Evolutionary conservation across 345 rosid genomes (phyloP).

Genomic region (Arabidopsis suecica): DNA sequence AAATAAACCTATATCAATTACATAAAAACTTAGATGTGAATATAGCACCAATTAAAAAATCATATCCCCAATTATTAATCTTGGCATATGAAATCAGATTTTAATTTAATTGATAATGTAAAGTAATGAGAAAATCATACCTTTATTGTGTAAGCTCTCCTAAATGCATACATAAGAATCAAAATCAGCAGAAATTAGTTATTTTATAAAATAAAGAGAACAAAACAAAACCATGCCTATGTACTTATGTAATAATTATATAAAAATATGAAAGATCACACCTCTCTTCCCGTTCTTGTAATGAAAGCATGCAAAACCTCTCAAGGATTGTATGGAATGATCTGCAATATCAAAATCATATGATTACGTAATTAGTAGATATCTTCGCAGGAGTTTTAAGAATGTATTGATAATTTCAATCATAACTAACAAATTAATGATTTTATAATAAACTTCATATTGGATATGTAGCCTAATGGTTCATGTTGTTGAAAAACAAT

Average conservation of each 20-base stretch:
- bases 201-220: background rate
- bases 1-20: background rate
- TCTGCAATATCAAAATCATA: slow-evolving; percentile 16
- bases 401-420: background rate
- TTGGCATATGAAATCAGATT: too few relatives aligned
- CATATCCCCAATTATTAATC: too few relatives aligned
- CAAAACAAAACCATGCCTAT: background rate
- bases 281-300: slow-evolving; percentile 26
- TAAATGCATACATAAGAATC: background rate
- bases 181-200: background rate
- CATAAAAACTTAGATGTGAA: background rate
- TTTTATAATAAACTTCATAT: too few relatives aligned
- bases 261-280: background rate
- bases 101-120: background rate
- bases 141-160: slow-evolving; percentile 32
- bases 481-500: too few relatives aligned
- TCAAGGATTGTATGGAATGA: background rate
- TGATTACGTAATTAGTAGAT: too few relatives aligned
- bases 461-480: too few relatives aligned
- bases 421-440: background rate
- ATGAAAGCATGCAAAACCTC: background rate
- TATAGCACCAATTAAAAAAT: background rate
- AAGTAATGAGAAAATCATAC: slow-evolving; percentile 9
- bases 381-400: background rate
- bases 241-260: background rate